Conservation (phyloP, 2,329 filamentous ascomycete species). For the Verruconis gallopava region DNA sequence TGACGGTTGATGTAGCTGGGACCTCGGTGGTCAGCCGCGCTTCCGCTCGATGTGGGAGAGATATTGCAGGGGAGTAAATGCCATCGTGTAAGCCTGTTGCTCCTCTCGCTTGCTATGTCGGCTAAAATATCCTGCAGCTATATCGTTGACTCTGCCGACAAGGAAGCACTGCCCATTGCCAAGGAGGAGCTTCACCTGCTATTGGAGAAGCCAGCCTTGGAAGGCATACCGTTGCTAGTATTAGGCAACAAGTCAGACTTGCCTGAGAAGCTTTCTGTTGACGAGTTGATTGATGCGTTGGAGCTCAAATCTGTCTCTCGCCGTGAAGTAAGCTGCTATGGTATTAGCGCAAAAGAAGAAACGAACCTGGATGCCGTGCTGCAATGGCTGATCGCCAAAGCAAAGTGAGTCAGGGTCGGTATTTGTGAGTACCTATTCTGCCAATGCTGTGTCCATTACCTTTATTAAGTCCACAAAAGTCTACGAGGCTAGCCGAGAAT, state of each 20-base stretch:
- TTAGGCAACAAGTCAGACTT: slow-evolving; percentile 97
- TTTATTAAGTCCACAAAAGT: no score
- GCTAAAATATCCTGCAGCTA: slow-evolving; percentile 42
- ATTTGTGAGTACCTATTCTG: no score
- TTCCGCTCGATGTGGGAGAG: slow-evolving; percentile 99
- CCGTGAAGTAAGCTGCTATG: slow-evolving; percentile 95
- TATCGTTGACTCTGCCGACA: slow-evolving; percentile 92
- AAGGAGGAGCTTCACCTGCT: slow-evolving; percentile 86
- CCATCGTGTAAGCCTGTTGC: slow-evolving; percentile 57
- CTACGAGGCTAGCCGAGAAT: no score
- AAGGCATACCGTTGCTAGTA: slow-evolving; percentile 84
- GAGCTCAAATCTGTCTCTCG: slow-evolving; percentile 80
- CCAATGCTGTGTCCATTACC: no score
- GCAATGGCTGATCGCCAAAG: slow-evolving; percentile 65
- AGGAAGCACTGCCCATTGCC: slow-evolving; percentile 64
- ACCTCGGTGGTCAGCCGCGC: slow-evolving; percentile 89
- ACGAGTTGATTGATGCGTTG: slow-evolving; percentile 87
- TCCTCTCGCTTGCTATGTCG: slow-evolving; percentile 6
- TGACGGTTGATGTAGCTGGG: slow-evolving; percentile 52
- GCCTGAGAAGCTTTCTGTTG: slow-evolving; percentile 77
- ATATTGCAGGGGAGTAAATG: slow-evolving; percentile 94
- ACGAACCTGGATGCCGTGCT: slow-evolving; percentile 96
- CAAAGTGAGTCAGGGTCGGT: no score
- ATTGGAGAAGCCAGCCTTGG: slow-evolving; percentile 69
- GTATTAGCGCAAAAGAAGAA: slow-evolving; percentile 96